These are phyloP conservation scores for Gossypium mustelinum DNA, from an alignment of 345 rosid genomes.

Conservation along the genomic window DNA sequence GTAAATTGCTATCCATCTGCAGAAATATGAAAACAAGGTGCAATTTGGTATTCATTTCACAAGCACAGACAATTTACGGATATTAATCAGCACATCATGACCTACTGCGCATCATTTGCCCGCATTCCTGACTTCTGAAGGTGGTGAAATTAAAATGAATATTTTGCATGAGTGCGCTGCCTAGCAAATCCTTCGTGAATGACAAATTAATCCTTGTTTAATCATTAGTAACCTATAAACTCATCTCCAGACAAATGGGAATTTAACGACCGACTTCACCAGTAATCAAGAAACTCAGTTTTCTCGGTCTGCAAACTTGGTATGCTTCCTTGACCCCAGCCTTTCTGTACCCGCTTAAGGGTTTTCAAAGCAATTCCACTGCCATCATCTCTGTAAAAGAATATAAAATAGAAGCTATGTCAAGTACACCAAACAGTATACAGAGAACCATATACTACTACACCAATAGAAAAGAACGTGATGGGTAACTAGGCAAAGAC, in stretches of 20 bases:
- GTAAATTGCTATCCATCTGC: background rate
- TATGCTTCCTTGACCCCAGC: conserved; percentile 75
- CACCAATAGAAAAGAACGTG: background rate
- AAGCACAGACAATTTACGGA: background rate
- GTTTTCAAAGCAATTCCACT: conserved; percentile 77
- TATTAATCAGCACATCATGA: background rate
- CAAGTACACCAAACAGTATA: conserved; percentile 9
- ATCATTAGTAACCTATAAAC: background rate
- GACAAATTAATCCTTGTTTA: conserved; percentile 6
- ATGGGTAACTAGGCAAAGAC: background rate
- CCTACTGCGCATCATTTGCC: background rate
- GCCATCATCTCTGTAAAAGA: conserved; percentile 82
- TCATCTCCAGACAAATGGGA: background rate
- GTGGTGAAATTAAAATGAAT: background rate
- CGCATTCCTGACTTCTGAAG: background rate
- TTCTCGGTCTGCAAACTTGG: conserved; percentile 50
- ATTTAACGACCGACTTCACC: conserved; percentile 38
- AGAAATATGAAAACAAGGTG: background rate
- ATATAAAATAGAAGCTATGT: conserved; percentile 14
- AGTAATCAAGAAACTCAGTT: conserved; percentile 46
- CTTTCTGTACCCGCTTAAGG: conserved; percentile 62
- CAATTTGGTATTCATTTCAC: background rate
- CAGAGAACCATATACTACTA: conserved; percentile 5
- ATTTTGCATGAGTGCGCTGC: background rate
- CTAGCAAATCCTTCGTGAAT: background rate